Evolutionary conservation across 495 filamentous ascomycete species (phyloP).

Genomic region (Neurospora sp.): DNA sequence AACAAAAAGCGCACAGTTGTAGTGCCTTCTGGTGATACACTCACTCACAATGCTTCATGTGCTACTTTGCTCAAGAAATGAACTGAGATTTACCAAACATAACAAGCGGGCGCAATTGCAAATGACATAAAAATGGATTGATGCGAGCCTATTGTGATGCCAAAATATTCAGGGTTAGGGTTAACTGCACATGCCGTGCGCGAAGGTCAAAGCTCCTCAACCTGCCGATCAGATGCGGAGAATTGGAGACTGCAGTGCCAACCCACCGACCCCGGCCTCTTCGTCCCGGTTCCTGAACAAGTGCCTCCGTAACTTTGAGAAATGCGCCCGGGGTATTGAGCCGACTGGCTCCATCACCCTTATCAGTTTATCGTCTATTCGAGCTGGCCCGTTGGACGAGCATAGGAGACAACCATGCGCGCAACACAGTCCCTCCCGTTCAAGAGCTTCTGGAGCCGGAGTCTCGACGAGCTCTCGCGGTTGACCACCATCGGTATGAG

Average conservation of each 20-base stretch:
- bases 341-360: slow-evolving; percentile 9
- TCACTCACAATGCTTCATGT: too few species aligned
- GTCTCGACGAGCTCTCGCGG: slow-evolving; percentile 37
- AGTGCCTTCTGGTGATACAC: too few species aligned
- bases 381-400: not conserved
- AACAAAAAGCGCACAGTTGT: too few species aligned
- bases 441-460: slow-evolving; percentile 36
- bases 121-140: too few species aligned
- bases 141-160: too few species aligned
- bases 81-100: too few species aligned
- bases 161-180: too few species aligned
- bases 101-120: too few species aligned
- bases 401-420: slow-evolving; percentile 23
- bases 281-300: not conserved
- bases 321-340: slow-evolving; percentile 8
- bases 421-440: slow-evolving; percentile 27
- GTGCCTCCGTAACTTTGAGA: not conserved
- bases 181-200: too few species aligned
- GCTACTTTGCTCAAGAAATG: too few species aligned
- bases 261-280: not conserved
- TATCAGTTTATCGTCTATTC: not conserved
- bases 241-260: not conserved
- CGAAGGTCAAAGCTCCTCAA: not conserved
- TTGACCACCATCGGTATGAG: slow-evolving; percentile 32
- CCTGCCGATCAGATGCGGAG: not conserved